Conservation (phyloP, 140 eudicot species). For the Bidens hawaiensis region DNA sequence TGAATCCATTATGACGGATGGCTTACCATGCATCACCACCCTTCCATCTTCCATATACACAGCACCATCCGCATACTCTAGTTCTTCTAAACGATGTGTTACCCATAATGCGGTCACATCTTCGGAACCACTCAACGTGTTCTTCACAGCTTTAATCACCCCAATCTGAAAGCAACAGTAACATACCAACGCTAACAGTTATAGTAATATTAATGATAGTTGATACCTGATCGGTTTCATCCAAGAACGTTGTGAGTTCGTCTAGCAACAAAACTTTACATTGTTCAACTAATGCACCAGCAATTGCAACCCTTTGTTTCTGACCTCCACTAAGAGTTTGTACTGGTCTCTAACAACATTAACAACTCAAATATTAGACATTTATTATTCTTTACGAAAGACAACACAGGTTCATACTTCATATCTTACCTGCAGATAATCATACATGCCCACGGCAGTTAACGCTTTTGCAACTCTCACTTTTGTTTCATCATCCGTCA, state of each 20-base stretch:
- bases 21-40: slow-evolving; percentile 66
- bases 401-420: not conserved
- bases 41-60: slow-evolving; percentile 80
- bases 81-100: slow-evolving; percentile 84
- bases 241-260: slow-evolving; percentile 96
- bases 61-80: slow-evolving; percentile 85
- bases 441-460: slow-evolving; percentile 79
- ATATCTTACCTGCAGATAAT: slow-evolving; percentile 56
- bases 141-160: slow-evolving; percentile 76
- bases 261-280: slow-evolving; percentile 80
- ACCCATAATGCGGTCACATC: slow-evolving; percentile 88
- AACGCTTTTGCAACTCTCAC: slow-evolving; percentile 72
- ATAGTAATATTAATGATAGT: not conserved
- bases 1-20: slow-evolving; percentile 46
- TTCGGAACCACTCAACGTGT: slow-evolving; percentile 42
- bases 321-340: slow-evolving; percentile 99
- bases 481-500: slow-evolving; percentile 50
- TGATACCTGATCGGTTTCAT: slow-evolving; percentile 80
- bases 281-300: slow-evolving; percentile 85
- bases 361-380: not conserved
- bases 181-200: not conserved
- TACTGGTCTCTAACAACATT: slow-evolving; percentile 56
- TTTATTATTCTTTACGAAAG: not conserved
- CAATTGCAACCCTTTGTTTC: slow-evolving; percentile 94
- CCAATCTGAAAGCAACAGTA: slow-evolving; percentile 34